Percentiles rank a stretch among this genome's conserved stretches.
Evolutionary conservation across 805 yeast genomes (phyloP).

Genomic region (Candida oleophila): DNA sequence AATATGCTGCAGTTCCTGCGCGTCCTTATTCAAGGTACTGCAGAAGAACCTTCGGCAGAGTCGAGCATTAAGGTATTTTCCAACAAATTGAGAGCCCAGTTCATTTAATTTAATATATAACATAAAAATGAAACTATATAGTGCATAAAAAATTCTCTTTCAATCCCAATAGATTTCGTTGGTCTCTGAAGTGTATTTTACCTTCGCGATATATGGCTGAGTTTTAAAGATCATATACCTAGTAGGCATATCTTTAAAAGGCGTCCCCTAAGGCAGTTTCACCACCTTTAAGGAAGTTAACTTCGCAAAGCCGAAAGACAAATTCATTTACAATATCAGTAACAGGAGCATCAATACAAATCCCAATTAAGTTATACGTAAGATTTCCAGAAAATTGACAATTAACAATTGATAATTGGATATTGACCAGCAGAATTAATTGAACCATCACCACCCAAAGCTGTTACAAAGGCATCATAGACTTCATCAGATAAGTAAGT

Average conservation of each 20-base stretch:
- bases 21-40: no score
- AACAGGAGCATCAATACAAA: conserved; percentile 7
- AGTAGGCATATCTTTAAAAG: conserved; percentile 61
- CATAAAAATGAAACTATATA: no score
- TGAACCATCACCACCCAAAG: background rate
- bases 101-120: no score
- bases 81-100: no score
- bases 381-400: conserved; percentile 2
- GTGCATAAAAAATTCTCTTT: no score
- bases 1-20: no score
- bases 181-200: conserved; percentile 25
- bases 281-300: background rate
- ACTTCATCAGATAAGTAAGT: conserved; percentile 1
- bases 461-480: background rate
- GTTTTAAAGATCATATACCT: conserved; percentile 63
- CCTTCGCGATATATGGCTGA: conserved; percentile 48
- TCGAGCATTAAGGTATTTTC: no score
- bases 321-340: background rate
- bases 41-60: no score
- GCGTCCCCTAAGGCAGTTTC: conserved; percentile 53
- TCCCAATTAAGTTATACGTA: conserved; percentile 6
- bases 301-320: background rate
- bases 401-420: background rate
- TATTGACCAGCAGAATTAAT: no score
- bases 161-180: no score